These are phyloP conservation scores for Pythium myriotylum DNA, from an alignment of 352 stramenopile genomes.

Conservation along the genomic window DNA sequence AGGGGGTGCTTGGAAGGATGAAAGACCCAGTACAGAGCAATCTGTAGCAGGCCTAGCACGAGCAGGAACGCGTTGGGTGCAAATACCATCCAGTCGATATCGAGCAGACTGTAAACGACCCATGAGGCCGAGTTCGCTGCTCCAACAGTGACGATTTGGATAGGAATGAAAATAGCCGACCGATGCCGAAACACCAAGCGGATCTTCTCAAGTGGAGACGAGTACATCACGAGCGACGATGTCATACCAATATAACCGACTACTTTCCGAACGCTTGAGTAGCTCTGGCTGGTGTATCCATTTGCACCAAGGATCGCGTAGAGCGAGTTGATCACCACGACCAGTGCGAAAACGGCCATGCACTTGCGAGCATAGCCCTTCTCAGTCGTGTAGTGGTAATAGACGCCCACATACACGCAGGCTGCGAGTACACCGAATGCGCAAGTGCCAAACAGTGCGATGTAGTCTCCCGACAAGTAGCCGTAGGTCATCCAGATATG, in stretches of 20 bases:
- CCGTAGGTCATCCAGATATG: constrained; percentile 30
- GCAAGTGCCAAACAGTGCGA: too few species aligned
- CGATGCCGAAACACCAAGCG: constrained; percentile 40
- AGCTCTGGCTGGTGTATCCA: constrained; percentile 11
- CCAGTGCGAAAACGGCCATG: background rate
- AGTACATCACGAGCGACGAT: constrained; percentile 50
- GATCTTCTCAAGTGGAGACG: constrained; percentile 32
- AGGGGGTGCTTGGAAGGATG: constrained; percentile 40
- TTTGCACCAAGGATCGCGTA: too few species aligned
- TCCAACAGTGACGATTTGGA: constrained; percentile 49
- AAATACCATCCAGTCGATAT: constrained; percentile 52
- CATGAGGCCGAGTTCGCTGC: constrained; percentile 50
- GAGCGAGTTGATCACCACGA: background rate
- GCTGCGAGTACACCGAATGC: too few species aligned
- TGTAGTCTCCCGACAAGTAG: background rate
- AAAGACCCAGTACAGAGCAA: constrained; percentile 46
- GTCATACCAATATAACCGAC: constrained; percentile 44
- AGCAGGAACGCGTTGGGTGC: constrained; percentile 45
- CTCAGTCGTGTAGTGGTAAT: background rate
- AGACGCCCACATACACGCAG: too few species aligned
- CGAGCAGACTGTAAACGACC: constrained; percentile 50
- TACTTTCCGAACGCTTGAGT: constrained; percentile 38
- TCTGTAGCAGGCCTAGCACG: constrained; percentile 32
- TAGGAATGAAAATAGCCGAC: constrained; percentile 48
- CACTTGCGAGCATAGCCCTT: background rate